Evolutionary conservation across 192 early-diverging fungal genomes (phyloP), one percentile per base, ranked within the genome.

Genomic region (Martensiomyces pterosporus): DNA sequence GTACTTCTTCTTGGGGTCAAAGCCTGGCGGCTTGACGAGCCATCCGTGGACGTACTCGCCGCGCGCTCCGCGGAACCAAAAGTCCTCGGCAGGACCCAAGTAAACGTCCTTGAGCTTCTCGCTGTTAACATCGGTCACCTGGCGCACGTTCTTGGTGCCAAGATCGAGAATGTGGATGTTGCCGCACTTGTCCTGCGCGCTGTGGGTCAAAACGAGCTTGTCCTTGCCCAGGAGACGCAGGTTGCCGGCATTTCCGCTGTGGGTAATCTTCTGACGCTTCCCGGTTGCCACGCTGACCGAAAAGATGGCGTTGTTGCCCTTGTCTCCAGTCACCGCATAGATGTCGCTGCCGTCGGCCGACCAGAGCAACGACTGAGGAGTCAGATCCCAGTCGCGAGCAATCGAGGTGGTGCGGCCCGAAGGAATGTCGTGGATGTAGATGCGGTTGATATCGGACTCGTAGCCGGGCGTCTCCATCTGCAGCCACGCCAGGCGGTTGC

Each of bases 391-490:
- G 36, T 79, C 46, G 14, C 54, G 53, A 3, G 67, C 61, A 22
- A 83, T 32, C 2, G 54, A 25, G 0, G 18, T 45, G 21, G 24
- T 40, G 12, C 12, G 29, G 17, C 44, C 45, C 0, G 53, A 29
- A 1, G 44, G 24, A 3, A 57, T 37, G 35, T 67, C 50, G 40
- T 80, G 61, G 23, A 88, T 27, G 23, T 80, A 67, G 18, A 92
- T 82, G 9, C 78, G 67, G 43, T 84, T 85, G 38, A 72, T 79
- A 43, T 88, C 89, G 3, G 90, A 65, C 56, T 92, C 89, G 52
- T 92, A 87, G 15, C 82, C 76, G 2, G 81, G 81, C 33, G 62
- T 78, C 39, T 76, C 65, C 81, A 89, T 90, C 69, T 92, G 86
- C 26, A 92, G 64, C 67, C 85, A 92, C 4, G 85, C 82, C 24